Percentiles rank a stretch among this genome's conserved stretches.
Conservation (phyloP, 2,329 filamentous ascomycete species). For the Penicillium psychrosexuale region DNA sequence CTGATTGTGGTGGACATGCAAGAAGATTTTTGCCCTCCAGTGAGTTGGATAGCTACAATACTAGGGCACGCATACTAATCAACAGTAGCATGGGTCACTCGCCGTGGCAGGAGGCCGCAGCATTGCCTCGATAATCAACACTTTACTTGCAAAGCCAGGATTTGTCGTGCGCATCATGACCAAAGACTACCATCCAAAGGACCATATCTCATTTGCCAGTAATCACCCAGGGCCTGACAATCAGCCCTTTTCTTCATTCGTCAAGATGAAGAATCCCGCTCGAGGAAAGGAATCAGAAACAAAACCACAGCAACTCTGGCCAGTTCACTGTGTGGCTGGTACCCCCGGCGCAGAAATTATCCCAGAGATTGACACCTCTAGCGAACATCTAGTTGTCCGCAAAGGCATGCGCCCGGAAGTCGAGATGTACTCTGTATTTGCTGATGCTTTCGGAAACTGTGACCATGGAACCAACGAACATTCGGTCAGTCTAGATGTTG, state of each 20-base stretch:
- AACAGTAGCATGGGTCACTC: constrained; percentile 70
- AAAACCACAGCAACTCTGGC: constrained; percentile 75
- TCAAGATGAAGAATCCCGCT: constrained; percentile 55
- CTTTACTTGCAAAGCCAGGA: constrained; percentile 62
- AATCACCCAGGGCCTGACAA: constrained; percentile 67
- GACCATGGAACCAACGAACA: constrained; percentile 32
- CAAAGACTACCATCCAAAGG: constrained; percentile 82
- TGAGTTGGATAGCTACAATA: constrained; percentile 44
- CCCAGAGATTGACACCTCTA: constrained; percentile 61
- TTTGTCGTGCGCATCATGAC: constrained; percentile 77
- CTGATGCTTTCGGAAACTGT: constrained; percentile 66
- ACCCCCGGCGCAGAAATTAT: constrained; percentile 71
- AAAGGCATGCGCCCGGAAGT: constrained; percentile 73
- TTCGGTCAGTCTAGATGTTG: constrained; percentile 58
- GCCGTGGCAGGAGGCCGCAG: constrained; percentile 71
- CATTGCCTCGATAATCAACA: constrained; percentile 69
- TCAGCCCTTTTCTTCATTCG: constrained; percentile 63
- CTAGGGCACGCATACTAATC: background rate
- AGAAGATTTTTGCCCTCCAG: constrained; percentile 91
- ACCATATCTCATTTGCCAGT: constrained; percentile 84
- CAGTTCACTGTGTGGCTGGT: constrained; percentile 78
- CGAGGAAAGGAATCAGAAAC: constrained; percentile 56
- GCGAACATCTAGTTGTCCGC: constrained; percentile 65
- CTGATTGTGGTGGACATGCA: constrained; percentile 82
- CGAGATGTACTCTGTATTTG: constrained; percentile 95